Conservation (phyloP, 352 stramenopile genomes). For the Peronospora belbahrii region DNA sequence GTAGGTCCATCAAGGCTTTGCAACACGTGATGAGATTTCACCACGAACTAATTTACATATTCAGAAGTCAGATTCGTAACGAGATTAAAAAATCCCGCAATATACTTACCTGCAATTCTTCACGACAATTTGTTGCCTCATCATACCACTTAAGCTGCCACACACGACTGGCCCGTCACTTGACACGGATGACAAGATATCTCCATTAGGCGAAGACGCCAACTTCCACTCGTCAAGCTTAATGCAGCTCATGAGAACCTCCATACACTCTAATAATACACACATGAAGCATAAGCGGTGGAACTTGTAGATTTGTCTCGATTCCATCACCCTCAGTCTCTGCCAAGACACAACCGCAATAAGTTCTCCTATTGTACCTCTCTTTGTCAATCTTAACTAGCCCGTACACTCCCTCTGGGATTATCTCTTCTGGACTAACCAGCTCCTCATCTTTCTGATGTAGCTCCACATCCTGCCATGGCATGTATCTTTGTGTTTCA, state of each 20-base stretch:
- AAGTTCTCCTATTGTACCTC: background rate
- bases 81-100: no score
- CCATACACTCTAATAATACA: conserved; percentile 31
- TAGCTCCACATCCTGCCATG: conserved; percentile 42
- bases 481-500: conserved; percentile 29
- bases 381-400: conserved; percentile 11
- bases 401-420: conserved; percentile 48
- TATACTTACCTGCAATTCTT: conserved; percentile 10
- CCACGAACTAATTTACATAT: conserved; percentile 2
- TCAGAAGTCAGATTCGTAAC: background rate
- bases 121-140: background rate
- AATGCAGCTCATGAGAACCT: conserved; percentile 39
- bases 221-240: conserved; percentile 49
- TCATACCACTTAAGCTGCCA: conserved; percentile 41
- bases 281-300: conserved; percentile 4
- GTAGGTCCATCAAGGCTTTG: conserved; percentile 37
- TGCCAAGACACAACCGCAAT: conserved; percentile 8
- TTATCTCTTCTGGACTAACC: conserved; percentile 57
- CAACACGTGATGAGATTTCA: conserved; percentile 33
- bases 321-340: conserved; percentile 31
- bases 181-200: conserved; percentile 66
- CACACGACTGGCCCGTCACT: conserved; percentile 73
- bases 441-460: conserved; percentile 40
- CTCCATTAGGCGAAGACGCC: conserved; percentile 71
- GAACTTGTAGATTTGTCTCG: conserved; percentile 18